Conservation (phyloP, 495 filamentous ascomycete genomes). For the Bombardia bombarda region DNA sequence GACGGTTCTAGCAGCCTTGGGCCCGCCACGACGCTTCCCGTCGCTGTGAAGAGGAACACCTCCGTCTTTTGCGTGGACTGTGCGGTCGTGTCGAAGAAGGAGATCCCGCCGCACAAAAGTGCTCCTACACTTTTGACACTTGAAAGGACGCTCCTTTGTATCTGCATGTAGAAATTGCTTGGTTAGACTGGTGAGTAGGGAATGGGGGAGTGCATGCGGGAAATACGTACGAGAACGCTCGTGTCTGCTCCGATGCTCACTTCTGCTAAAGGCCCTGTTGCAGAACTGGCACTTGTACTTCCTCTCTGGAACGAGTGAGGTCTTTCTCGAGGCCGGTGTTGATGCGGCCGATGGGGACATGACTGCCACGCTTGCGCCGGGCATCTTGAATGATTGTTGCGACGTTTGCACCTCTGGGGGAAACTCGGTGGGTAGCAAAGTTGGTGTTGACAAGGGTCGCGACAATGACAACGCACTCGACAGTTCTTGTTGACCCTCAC, state of each 20-base stretch:
- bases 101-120: constrained; percentile 97
- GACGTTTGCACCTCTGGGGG: constrained; percentile 30
- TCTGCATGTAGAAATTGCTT: constrained; percentile 44
- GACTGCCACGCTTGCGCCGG: constrained; percentile 57
- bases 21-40: constrained; percentile 74
- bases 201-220: neutral
- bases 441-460: constrained; percentile 22
- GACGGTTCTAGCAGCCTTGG: constrained; percentile 57
- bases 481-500: constrained; percentile 29
- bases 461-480: constrained; percentile 25
- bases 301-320: constrained; percentile 63
- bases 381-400: constrained; percentile 44
- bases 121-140: constrained; percentile 95
- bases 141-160: constrained; percentile 98
- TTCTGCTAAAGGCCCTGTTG: constrained; percentile 91
- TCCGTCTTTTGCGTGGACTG: constrained; percentile 97
- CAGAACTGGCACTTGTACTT: constrained; percentile 99
- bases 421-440: constrained; percentile 20
- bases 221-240: constrained; percentile 89
- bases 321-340: constrained; percentile 52
- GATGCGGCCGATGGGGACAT: constrained; percentile 49
- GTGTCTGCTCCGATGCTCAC: constrained; percentile 94
- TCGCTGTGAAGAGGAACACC: constrained; percentile 92
- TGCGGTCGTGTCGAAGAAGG: constrained; percentile 92
- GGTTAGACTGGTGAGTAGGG: neutral